Evolutionary conservation across 306 rosid species (phyloP).

Genomic region (Ormosia emarginata): DNA sequence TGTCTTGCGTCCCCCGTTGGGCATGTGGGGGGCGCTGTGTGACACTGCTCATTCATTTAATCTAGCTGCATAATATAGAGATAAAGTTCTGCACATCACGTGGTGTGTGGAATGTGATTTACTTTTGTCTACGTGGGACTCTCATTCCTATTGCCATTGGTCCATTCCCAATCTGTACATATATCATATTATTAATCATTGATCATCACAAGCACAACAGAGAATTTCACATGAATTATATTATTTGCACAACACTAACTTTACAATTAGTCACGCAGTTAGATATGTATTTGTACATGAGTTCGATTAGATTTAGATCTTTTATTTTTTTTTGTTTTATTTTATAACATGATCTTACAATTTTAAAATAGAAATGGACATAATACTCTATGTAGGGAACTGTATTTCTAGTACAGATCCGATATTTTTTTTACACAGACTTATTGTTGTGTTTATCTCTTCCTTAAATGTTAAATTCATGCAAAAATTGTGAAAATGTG

Average conservation of each 20-base stretch:
- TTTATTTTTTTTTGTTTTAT: neutral
- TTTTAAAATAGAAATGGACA: neutral
- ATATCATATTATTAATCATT: slow-evolving; percentile 19
- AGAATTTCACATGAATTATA: neutral
- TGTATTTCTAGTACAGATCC: no score
- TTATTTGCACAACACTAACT: neutral
- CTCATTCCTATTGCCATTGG: slow-evolving; percentile 18
- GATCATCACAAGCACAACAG: slow-evolving; percentile 15
- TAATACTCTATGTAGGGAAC: neutral
- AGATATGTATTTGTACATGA: neutral
- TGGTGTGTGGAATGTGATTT: slow-evolving; percentile 31
- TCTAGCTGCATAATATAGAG: slow-evolving; percentile 24
- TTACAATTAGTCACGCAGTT: neutral
- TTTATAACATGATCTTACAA: neutral
- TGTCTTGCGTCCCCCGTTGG: slow-evolving; percentile 34
- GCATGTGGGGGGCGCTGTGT: slow-evolving; percentile 45
- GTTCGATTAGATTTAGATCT: neutral
- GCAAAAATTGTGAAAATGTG: neutral
- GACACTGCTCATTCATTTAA: slow-evolving; percentile 18
- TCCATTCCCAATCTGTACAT: slow-evolving; percentile 15
- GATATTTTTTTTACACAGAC: no score
- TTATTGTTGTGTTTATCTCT: neutral
- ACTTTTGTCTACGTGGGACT: slow-evolving; percentile 16
- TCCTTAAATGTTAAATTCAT: neutral
- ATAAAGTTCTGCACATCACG: slow-evolving; percentile 44